Evolutionary conservation across 2,329 filamentous ascomycete genomes (phyloP).

Genomic region (Thielaviopsis musarum): DNA sequence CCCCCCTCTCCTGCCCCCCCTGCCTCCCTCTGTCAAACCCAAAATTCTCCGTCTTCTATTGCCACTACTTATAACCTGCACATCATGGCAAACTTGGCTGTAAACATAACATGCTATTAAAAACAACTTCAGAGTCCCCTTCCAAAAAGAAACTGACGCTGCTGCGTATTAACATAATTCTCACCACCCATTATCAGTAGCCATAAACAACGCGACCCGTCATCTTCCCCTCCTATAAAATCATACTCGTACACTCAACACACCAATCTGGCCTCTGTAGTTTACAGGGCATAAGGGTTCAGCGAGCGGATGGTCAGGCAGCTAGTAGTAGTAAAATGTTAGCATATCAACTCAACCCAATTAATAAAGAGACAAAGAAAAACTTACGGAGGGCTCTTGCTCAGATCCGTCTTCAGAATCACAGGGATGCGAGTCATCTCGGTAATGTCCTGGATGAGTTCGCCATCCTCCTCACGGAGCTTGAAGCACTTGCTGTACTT

Average conservation of each 20-base stretch:
- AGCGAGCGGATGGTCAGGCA: slow-evolving; percentile 72
- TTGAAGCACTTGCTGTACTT: slow-evolving; percentile 86
- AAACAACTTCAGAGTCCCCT: neutral
- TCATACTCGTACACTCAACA: slow-evolving; percentile 10
- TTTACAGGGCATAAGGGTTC: slow-evolving; percentile 56
- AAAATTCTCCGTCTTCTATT: neutral
- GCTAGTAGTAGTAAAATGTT: slow-evolving; percentile 28
- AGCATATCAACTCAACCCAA: slow-evolving; percentile 17
- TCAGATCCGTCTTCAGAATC: slow-evolving; percentile 93
- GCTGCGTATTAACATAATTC: neutral
- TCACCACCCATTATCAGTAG: too few relatives aligned
- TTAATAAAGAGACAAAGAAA: neutral
- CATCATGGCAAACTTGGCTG: neutral
- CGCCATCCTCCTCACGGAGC: slow-evolving; percentile 77
- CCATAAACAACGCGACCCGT: neutral
- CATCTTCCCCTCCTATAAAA: neutral
- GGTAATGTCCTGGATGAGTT: slow-evolving; percentile 94
- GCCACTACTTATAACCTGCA: too few relatives aligned
- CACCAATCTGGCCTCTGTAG: neutral
- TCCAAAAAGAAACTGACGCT: neutral
- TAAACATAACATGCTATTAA: neutral
- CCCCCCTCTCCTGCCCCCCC: too few relatives aligned
- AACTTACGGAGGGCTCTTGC: slow-evolving; percentile 98
- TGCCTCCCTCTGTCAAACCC: neutral
- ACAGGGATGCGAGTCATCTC: slow-evolving; percentile 98